phyloP scores from a whole-genome alignment of 768 basidiomycete genomes.

The Russula sp. region DNA sequence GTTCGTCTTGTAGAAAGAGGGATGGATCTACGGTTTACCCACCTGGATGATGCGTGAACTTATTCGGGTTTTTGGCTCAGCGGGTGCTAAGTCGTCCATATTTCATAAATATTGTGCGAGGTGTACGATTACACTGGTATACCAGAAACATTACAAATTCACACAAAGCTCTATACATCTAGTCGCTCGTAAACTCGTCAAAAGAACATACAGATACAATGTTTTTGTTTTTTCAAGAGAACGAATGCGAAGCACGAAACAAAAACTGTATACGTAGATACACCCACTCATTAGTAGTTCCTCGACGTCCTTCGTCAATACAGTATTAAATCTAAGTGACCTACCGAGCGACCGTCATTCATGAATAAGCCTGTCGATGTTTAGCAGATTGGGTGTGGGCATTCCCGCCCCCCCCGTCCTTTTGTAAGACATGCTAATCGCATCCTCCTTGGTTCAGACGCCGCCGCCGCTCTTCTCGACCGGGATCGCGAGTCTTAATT shows the following conservation, averaged over 20 bases:
- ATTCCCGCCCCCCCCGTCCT: background rate
- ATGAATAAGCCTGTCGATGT: background rate
- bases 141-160: no score
- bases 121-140: background rate
- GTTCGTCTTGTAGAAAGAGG: no score
- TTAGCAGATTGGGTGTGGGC: background rate
- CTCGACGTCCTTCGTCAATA: background rate
- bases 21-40: no score
- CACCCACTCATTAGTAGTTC: background rate
- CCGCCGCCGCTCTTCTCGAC: conserved; percentile 53
- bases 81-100: background rate
- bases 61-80: no score
- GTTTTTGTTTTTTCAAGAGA: no score
- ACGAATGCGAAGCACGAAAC: background rate
- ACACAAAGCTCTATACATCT: no score
- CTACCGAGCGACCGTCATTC: background rate
- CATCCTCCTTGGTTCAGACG: conserved; percentile 28
- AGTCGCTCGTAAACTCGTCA: no score
- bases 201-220: no score
- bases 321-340: background rate
- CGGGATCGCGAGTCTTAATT: conserved; percentile 41
- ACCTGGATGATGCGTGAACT: no score
- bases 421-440: background rate
- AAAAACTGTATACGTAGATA: background rate
- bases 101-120: background rate